These are phyloP conservation scores for Fusarium torulosum DNA, from an alignment of 2,329 filamentous ascomycete species.

Conservation along the genomic window DNA sequence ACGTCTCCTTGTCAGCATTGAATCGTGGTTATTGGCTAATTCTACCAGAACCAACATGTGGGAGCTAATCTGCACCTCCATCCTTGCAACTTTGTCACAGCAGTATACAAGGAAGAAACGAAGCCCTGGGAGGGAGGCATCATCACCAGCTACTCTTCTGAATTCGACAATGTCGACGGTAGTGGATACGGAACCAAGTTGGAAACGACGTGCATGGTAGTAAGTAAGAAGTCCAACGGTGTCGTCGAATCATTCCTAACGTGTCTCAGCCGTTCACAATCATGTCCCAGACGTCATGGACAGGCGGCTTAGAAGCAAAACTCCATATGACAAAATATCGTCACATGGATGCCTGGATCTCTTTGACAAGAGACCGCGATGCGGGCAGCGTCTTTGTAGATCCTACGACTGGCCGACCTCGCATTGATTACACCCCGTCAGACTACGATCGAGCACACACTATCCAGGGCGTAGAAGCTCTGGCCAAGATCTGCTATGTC, in stretches of 20 bases:
- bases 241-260: slow-evolving; percentile 28
- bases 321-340: slow-evolving; percentile 75
- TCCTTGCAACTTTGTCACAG: slow-evolving; percentile 71
- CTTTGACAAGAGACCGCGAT: slow-evolving; percentile 81
- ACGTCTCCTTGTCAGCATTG: slow-evolving; percentile 41
- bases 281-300: slow-evolving; percentile 75
- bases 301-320: slow-evolving; percentile 78
- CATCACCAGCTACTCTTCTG: slow-evolving; percentile 80
- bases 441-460: slow-evolving; percentile 78
- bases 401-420: slow-evolving; percentile 71
- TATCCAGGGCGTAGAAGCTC: slow-evolving; percentile 76
- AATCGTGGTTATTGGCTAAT: slow-evolving; percentile 39
- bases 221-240: slow-evolving; percentile 50
- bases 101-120: slow-evolving; percentile 76
- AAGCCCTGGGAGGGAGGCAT: slow-evolving; percentile 81
- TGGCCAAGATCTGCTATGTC: slow-evolving; percentile 82
- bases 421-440: slow-evolving; percentile 78
- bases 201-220: slow-evolving; percentile 79
- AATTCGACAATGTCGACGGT: slow-evolving; percentile 84
- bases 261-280: slow-evolving; percentile 69
- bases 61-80: slow-evolving; percentile 87
- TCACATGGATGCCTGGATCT: slow-evolving; percentile 79
- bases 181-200: slow-evolving; percentile 86
- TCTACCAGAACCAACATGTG: slow-evolving; percentile 76
- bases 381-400: slow-evolving; percentile 80